These are phyloP conservation scores for Xylaria arbuscula DNA, from an alignment of 2,329 filamentous ascomycete species.

Conservation along the genomic window DNA sequence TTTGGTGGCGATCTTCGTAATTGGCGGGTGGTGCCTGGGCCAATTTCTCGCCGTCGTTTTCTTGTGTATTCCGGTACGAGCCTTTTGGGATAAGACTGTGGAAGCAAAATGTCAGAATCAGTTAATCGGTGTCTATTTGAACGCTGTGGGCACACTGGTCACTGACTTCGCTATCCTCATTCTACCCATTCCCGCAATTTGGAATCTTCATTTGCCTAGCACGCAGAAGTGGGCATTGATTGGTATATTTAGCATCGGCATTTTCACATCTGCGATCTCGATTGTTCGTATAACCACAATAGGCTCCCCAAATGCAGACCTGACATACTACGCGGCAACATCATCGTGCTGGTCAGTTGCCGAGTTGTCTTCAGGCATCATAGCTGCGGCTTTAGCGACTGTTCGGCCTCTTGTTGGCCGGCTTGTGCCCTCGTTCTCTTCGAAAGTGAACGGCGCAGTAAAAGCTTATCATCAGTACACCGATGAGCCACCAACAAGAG, in stretches of 20 bases:
- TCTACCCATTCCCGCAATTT: slow-evolving; percentile 29
- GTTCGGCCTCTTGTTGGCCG: slow-evolving; percentile 27
- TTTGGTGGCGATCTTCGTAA: slow-evolving; percentile 43
- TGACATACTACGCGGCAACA: slow-evolving; percentile 25
- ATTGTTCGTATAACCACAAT: slow-evolving; percentile 33
- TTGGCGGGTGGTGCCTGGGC: slow-evolving; percentile 46
- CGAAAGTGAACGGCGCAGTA: slow-evolving; percentile 1
- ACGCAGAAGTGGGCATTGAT: slow-evolving; percentile 28
- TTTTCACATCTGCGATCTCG: slow-evolving; percentile 28
- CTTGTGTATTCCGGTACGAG: slow-evolving; percentile 46
- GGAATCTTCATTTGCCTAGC: slow-evolving; percentile 29
- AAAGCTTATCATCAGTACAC: not conserved
- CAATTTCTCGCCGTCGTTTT: slow-evolving; percentile 46
- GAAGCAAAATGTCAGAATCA: slow-evolving; percentile 28
- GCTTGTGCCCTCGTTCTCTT: slow-evolving; percentile 22
- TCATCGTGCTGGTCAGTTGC: slow-evolving; percentile 34
- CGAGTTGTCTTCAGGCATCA: slow-evolving; percentile 31
- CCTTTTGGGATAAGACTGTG: slow-evolving; percentile 45
- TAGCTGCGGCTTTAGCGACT: slow-evolving; percentile 30
- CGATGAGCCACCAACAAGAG: not conserved
- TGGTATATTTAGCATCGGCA: slow-evolving; percentile 29
- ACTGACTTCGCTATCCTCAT: slow-evolving; percentile 28
- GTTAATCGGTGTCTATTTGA: slow-evolving; percentile 25
- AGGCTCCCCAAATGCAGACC: slow-evolving; percentile 3
- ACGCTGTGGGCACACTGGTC: slow-evolving; percentile 29